phyloP scores from a whole-genome alignment of 768 basidiomycete genomes.

The Leucocoprinus birnbaumii region DNA sequence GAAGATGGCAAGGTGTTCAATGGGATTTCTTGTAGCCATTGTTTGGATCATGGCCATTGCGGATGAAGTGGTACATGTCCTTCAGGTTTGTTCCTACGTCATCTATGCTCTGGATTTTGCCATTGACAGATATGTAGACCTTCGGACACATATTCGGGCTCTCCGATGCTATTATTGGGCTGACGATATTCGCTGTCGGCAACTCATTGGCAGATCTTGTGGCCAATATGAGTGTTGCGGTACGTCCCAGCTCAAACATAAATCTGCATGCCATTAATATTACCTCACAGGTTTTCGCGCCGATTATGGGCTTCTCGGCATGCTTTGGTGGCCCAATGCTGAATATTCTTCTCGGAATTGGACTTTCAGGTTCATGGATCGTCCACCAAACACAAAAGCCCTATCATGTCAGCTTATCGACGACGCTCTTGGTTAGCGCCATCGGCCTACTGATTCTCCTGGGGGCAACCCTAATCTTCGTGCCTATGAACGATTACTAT shows the following conservation, averaged over 20 bases:
- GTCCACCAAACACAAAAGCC: constrained; percentile 61
- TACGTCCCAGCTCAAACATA: constrained; percentile 28
- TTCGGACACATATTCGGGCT: constrained; percentile 93
- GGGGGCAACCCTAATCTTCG: constrained; percentile 71
- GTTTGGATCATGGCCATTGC: constrained; percentile 99
- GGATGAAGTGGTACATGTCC: constrained; percentile 89
- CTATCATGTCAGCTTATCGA: constrained; percentile 75
- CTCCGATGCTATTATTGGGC: constrained; percentile 94
- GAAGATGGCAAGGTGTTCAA: constrained; percentile 73
- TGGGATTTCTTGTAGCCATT: constrained; percentile 88
- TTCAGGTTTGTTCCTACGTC: constrained; percentile 56
- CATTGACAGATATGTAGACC: background rate
- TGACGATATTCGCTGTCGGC: constrained; percentile 95
- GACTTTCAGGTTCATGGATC: constrained; percentile 87
- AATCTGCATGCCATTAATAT: too few relatives aligned
- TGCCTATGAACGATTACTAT: constrained; percentile 82
- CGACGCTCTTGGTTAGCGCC: constrained; percentile 81
- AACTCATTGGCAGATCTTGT: constrained; percentile 97
- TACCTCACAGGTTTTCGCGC: constrained; percentile 79
- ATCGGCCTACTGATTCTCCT: constrained; percentile 80
- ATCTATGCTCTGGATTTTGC: background rate
- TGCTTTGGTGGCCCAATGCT: constrained; percentile 95
- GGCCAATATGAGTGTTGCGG: constrained; percentile 94
- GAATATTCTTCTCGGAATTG: constrained; percentile 88
- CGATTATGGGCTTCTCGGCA: constrained; percentile 93